Evolutionary conservation across 2,329 filamentous ascomycete genomes (phyloP).

Genomic region (Sporothrix protearum): DNA sequence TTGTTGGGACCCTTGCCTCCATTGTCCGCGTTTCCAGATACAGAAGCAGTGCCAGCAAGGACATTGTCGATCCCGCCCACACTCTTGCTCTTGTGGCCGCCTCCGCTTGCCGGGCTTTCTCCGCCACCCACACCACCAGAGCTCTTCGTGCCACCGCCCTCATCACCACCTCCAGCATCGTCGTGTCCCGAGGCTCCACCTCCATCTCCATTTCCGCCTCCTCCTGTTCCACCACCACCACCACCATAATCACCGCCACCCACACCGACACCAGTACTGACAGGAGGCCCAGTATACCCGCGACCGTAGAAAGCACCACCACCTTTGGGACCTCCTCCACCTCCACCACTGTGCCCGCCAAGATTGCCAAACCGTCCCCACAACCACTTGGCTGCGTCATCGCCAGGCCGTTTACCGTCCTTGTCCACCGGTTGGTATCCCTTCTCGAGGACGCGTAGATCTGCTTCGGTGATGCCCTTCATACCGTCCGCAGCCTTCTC

Average conservation of each 20-base stretch:
- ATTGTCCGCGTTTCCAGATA: not conserved
- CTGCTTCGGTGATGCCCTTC: not conserved
- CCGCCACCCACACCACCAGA: not conserved
- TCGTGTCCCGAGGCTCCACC: not conserved
- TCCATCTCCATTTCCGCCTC: not conserved
- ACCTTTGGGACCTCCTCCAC: not conserved
- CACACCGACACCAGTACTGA: not conserved
- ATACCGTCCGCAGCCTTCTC: not conserved
- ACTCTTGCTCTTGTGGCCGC: not conserved
- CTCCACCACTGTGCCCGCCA: not conserved
- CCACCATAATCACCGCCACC: too few species aligned
- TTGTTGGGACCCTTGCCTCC: slow-evolving; percentile 3
- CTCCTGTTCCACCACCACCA: not conserved
- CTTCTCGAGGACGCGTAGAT: not conserved
- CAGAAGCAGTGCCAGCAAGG: not conserved
- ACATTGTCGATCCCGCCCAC: not conserved
- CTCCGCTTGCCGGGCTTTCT: not conserved
- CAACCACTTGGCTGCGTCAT: slow-evolving; percentile 1
- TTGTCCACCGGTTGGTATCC: slow-evolving; percentile 3
- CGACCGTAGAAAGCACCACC: not conserved
- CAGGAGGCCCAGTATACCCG: not conserved
- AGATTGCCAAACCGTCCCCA: not conserved
- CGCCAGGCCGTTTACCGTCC: not conserved
- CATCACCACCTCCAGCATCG: not conserved
- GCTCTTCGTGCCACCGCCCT: not conserved